Evolutionary conservation across 352 stramenopile genomes (phyloP), one percentile per base, ranked within the genome.

Genomic region (Pseudoperonospora humuli): DNA sequence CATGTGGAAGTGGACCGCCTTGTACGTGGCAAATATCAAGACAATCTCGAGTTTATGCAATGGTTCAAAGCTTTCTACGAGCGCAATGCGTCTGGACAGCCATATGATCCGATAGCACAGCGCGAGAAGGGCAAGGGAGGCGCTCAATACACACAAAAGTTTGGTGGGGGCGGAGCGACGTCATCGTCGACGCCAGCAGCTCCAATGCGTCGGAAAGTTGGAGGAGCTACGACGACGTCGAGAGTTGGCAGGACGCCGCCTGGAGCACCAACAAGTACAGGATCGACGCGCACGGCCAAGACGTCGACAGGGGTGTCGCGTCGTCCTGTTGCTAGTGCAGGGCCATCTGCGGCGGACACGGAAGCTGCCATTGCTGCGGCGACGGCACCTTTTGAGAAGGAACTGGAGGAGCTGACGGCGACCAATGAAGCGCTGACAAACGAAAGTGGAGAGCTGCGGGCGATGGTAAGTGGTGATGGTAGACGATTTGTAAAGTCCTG

Each of bases 1-100:
- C 75, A 98, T 68, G 93, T 99, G 19, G 95, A 98, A 61, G 96
- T 99, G 18, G 89, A 98, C 45, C 95, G 96, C 26, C 78, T 99
- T 21, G 97, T 99, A 54, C 81, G 95, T 15, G 97, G 89, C 34
- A 99, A 98, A 64, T 99, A 99, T 78, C 96, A 99, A 65, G 96
- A 99, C 65, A 99, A 99, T 69, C 80, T 99, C 46, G 97, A 99
- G 68, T 99, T 99, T 62, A 99, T 98, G 86, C 97, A 99, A 73
- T 99, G 95, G 87, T 92, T 95, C 51, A 97, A 96, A 48, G 72
- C 73, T 19, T 97, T 97, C 41, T 96, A 94, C 62, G 86, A 97
- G 35, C 64, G 87, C 45, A 95, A 92, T 45, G 75, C 67, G n/a
- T 75, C 67, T 2, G 61, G 67, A 3, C 54, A 70, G 23, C 87